Evolutionary conservation across 805 yeast genomes (phyloP).

Genomic region (Torulaspora delbrueckii): DNA sequence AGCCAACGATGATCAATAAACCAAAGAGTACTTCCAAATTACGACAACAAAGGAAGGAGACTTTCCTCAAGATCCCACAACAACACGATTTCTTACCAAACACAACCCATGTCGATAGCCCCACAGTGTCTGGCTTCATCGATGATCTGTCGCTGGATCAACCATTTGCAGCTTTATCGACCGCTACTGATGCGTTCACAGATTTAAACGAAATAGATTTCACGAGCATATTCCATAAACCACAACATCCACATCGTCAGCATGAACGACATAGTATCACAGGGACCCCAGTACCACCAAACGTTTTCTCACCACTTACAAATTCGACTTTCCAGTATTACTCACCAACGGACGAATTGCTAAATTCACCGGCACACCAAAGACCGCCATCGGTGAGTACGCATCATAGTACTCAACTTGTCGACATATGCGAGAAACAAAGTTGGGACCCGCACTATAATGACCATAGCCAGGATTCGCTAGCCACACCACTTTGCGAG

Average conservation of each 20-base stretch:
- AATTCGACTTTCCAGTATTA: slow-evolving; percentile 3
- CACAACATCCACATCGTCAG: slow-evolving; percentile 14
- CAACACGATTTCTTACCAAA: slow-evolving; percentile 17
- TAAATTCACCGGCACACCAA: slow-evolving; percentile 9
- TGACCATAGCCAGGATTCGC: slow-evolving; percentile 1
- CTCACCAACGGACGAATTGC: slow-evolving; percentile 7
- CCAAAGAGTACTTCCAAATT: slow-evolving; percentile 14
- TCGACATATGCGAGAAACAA: slow-evolving; percentile 1
- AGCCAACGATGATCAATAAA: slow-evolving; percentile 14
- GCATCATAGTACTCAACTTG: slow-evolving; percentile 2
- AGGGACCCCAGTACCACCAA: background rate
- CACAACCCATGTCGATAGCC: slow-evolving; percentile 11
- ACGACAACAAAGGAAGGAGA: slow-evolving; percentile 15
- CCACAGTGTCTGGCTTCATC: slow-evolving; percentile 9
- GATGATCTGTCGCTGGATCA: slow-evolving; percentile 5
- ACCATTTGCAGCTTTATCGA: slow-evolving; percentile 5
- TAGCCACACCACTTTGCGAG: slow-evolving; percentile 9
- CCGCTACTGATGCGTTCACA: slow-evolving; percentile 7
- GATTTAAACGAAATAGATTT: slow-evolving; percentile 35
- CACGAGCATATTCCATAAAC: slow-evolving; percentile 32
- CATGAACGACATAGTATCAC: slow-evolving; percentile 1
- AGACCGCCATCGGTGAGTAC: slow-evolving; percentile 1
- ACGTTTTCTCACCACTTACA: slow-evolving; percentile 6
- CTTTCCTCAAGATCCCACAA: slow-evolving; percentile 18
- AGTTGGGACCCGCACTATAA: background rate